Percentiles rank a stretch among this genome's conserved stretches.
phyloP scores from a whole-genome alignment of 805 yeast species.

The Saturnispora diversa region DNA sequence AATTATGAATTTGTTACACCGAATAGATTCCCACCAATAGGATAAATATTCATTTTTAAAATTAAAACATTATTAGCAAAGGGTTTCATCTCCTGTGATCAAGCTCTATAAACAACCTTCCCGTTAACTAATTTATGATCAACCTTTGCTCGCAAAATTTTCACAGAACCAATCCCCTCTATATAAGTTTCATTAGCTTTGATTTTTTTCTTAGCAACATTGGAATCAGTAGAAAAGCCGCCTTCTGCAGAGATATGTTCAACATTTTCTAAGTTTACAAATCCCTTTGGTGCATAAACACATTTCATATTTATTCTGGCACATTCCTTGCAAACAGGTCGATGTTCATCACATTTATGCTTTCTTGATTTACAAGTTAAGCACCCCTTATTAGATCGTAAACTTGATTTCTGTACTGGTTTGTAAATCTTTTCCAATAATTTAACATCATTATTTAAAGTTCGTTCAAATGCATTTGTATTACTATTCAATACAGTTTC shows the following conservation, averaged over 20 bases:
- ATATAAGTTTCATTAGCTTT: slow-evolving; percentile 5
- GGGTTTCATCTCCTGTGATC: too few relatives aligned
- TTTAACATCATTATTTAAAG: slow-evolving; percentile 8
- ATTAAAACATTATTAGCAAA: too few relatives aligned
- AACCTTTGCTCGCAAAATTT: slow-evolving; percentile 8
- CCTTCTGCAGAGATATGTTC: neutral
- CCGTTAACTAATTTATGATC: slow-evolving; percentile 8
- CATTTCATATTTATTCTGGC: slow-evolving; percentile 12
- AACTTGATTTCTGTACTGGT: slow-evolving; percentile 26
- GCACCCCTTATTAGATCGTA: slow-evolving; percentile 39
- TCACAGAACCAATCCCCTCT: slow-evolving; percentile 10
- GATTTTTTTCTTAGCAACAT: neutral
- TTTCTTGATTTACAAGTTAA: slow-evolving; percentile 45
- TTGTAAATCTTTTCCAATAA: slow-evolving; percentile 7
- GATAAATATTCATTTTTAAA: too few relatives aligned
- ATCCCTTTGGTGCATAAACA: slow-evolving; percentile 7
- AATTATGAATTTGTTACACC: too few relatives aligned
- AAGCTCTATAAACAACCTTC: slow-evolving; percentile 7
- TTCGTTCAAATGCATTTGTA: neutral
- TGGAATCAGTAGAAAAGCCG: neutral
- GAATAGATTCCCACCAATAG: too few relatives aligned
- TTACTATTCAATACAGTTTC: too few relatives aligned
- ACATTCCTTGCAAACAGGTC: slow-evolving; percentile 37
- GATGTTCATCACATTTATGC: slow-evolving; percentile 48
- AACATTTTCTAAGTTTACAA: slow-evolving; percentile 6